Conservation (phyloP, 768 basidiomycete species). For the Coprinopsis sp. region DNA sequence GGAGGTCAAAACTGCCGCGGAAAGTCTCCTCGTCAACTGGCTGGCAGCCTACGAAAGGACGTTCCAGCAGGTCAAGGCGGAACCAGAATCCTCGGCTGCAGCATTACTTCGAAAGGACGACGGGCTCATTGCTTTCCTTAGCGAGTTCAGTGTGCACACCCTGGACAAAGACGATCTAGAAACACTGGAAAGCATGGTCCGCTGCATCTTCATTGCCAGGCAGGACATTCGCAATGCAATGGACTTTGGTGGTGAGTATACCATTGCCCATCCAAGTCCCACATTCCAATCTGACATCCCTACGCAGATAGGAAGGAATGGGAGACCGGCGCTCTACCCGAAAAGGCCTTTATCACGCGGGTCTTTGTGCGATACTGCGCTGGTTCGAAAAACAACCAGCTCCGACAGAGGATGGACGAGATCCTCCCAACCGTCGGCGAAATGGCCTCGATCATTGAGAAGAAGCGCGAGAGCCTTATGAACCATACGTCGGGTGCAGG, state of each 20-base stretch:
- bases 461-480: constrained; percentile 54
- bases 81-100: constrained; percentile 18
- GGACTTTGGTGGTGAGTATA: constrained; percentile 59
- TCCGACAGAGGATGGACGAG: constrained; percentile 63
- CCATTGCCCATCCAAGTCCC: background rate
- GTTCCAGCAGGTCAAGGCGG: constrained; percentile 30
- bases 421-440: constrained; percentile 80
- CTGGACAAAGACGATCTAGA: constrained; percentile 42
- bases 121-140: constrained; percentile 44
- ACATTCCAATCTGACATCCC: background rate
- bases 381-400: constrained; percentile 50
- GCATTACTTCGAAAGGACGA: constrained; percentile 21
- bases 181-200: constrained; percentile 67
- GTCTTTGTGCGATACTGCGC: constrained; percentile 80
- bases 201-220: constrained; percentile 64
- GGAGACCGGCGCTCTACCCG: constrained; percentile 54
- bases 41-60: constrained; percentile 47
- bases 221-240: constrained; percentile 63
- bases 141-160: constrained; percentile 48
- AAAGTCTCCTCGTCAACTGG: constrained; percentile 71
- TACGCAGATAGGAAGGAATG: background rate
- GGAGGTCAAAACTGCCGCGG: constrained; percentile 66
- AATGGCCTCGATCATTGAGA: constrained; percentile 72
- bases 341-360: constrained; percentile 75
- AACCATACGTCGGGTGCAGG: constrained; percentile 11